Conservation (phyloP, 805 yeast genomes). For the Yamadazyma paraphyllophila region DNA sequence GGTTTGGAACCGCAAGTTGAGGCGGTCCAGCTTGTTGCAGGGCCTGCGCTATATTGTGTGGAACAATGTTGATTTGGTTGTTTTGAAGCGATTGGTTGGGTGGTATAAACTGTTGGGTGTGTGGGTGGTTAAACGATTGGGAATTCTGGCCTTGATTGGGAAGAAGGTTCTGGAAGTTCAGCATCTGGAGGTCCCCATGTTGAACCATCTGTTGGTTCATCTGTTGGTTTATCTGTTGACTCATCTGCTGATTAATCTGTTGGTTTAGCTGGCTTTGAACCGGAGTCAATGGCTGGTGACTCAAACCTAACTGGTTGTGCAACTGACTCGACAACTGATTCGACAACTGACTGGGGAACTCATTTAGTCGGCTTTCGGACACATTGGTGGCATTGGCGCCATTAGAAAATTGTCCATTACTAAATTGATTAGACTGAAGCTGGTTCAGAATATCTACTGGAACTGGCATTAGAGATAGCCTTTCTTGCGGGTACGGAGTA, state of each 20-base stretch:
- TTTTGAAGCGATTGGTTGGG: no score
- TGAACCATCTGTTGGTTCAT: background rate
- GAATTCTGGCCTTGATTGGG: background rate
- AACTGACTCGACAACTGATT: no score
- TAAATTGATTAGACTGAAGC: background rate
- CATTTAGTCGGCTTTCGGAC: no score
- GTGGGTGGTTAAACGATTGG: no score
- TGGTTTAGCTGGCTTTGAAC: background rate
- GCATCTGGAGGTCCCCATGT: background rate
- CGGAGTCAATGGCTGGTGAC: background rate
- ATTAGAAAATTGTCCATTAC: no score
- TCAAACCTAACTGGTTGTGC: background rate
- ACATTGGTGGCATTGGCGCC: no score
- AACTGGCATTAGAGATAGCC: background rate
- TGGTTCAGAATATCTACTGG: background rate
- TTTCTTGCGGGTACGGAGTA: background rate
- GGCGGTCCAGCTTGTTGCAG: no score
- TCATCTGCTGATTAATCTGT: background rate
- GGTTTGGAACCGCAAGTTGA: no score
- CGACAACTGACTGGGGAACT: no score
- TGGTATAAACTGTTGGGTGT: no score
- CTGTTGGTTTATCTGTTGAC: background rate
- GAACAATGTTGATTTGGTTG: no score
- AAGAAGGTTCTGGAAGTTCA: background rate
- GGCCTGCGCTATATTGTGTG: no score